Percentiles rank a stretch among this genome's conserved stretches.
phyloP scores from a whole-genome alignment of 768 basidiomycete genomes.

The Hypsizygus marmoreus region DNA sequence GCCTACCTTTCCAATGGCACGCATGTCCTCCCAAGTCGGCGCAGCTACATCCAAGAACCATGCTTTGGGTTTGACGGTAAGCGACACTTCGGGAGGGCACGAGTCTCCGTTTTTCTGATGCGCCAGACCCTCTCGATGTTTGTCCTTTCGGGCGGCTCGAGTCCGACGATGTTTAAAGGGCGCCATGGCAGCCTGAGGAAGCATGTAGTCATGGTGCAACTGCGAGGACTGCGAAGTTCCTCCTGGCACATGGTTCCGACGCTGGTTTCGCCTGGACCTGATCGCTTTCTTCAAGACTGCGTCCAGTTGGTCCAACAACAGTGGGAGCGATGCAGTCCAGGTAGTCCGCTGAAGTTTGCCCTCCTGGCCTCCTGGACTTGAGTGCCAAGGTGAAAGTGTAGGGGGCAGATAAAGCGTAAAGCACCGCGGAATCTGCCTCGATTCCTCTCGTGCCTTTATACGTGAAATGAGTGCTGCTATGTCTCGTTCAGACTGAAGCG shows the following conservation, averaged over 20 bases:
- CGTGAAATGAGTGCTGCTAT: slow-evolving; percentile 61
- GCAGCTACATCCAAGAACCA: slow-evolving; percentile 94
- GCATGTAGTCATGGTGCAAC: slow-evolving; percentile 10
- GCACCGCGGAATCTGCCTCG: slow-evolving; percentile 58
- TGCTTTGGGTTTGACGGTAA: slow-evolving; percentile 43
- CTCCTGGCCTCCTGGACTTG: slow-evolving; percentile 2
- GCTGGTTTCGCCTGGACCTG: slow-evolving; percentile 31
- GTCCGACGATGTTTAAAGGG: too few species aligned
- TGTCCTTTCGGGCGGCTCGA: too few species aligned
- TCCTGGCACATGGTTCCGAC: slow-evolving; percentile 20
- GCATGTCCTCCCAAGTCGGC: slow-evolving; percentile 87
- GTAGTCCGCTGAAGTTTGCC: slow-evolving; percentile 30
- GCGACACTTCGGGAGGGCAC: too few species aligned
- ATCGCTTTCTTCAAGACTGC: slow-evolving; percentile 42
- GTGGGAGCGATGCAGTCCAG: slow-evolving; percentile 47
- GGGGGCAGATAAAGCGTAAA: slow-evolving; percentile 70
- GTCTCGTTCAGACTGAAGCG: slow-evolving; percentile 56
- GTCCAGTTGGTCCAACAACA: slow-evolving; percentile 53
- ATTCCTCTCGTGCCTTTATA: slow-evolving; percentile 62
- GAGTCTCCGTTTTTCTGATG: too few species aligned
- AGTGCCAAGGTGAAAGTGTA: slow-evolving; percentile 17
- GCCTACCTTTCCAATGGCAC: slow-evolving; percentile 78
- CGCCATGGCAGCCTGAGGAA: too few species aligned
- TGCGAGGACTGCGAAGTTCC: slow-evolving; percentile 26
- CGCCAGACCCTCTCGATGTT: not conserved